Evolutionary conservation across 1,284 basidiomycete species (phyloP).

Genomic region (Ustilago lituana): DNA sequence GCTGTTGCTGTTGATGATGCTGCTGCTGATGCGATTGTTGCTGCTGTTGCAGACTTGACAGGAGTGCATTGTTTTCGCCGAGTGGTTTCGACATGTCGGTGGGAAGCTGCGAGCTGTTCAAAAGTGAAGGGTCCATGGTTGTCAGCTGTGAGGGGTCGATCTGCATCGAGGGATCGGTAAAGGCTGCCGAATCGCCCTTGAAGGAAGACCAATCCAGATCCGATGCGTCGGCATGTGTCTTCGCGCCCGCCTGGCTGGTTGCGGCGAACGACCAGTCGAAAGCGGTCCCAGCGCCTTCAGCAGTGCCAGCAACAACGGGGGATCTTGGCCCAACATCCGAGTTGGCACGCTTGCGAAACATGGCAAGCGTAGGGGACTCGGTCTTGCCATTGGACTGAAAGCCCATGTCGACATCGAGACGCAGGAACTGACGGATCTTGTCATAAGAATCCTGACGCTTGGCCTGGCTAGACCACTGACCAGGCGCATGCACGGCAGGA

Average conservation of each 20-base stretch:
- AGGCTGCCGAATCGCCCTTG: slow-evolving; percentile 14
- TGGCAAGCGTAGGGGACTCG: slow-evolving; percentile 44
- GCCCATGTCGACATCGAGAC: slow-evolving; percentile 59
- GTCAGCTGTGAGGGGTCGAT: slow-evolving; percentile 19
- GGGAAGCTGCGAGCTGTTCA: slow-evolving; percentile 13
- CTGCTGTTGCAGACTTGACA: slow-evolving; percentile 21
- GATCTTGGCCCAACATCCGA: slow-evolving; percentile 53
- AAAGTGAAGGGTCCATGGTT: slow-evolving; percentile 46
- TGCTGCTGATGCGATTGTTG: slow-evolving; percentile 4
- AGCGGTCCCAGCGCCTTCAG: slow-evolving; percentile 15
- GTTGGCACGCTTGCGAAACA: slow-evolving; percentile 50
- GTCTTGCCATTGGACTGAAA: slow-evolving; percentile 39
- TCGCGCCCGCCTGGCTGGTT: slow-evolving; percentile 12
- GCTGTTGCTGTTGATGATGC: slow-evolving; percentile 11
- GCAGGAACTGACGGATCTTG: slow-evolving; percentile 54
- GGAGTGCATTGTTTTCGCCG: slow-evolving; percentile 5
- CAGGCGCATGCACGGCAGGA: slow-evolving; percentile 19
- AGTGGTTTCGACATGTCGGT: slow-evolving; percentile 15
- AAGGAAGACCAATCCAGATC: slow-evolving; percentile 31
- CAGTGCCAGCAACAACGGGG: slow-evolving; percentile 31
- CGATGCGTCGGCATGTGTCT: slow-evolving; percentile 4
- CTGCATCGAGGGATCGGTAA: slow-evolving; percentile 4
- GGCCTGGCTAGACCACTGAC: slow-evolving; percentile 50
- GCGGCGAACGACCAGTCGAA: slow-evolving; percentile 42
- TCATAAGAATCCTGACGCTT: slow-evolving; percentile 58